Conservation (phyloP, 2,329 filamentous ascomycete genomes). For the Chalaropsis thielavioides region DNA sequence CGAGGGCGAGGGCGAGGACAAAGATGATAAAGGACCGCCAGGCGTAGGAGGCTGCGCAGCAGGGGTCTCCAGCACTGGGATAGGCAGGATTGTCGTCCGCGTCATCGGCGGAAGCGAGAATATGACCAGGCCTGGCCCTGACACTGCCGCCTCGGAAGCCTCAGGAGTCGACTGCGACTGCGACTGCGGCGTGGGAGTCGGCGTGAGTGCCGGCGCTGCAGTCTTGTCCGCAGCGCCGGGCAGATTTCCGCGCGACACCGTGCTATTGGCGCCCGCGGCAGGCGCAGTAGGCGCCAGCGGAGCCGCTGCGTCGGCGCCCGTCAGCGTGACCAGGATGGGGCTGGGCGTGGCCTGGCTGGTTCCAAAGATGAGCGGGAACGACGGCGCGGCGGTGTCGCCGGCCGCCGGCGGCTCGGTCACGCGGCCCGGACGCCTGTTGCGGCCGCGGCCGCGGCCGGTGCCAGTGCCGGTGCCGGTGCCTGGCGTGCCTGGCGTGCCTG, state of each 20-base stretch:
- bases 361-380: not conserved
- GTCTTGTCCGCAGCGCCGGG: not conserved
- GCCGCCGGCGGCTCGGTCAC: conserved; percentile 9
- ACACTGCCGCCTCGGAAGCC: not conserved
- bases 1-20: not conserved
- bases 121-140: not conserved
- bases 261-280: not conserved
- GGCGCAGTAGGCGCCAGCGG: not conserved
- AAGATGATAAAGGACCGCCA: not conserved
- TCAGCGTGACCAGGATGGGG: conserved; percentile 12
- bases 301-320: not conserved
- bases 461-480: not conserved
- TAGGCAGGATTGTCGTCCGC: not conserved
- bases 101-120: not conserved
- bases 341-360: conserved; percentile 12
- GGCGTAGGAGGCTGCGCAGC: not conserved
- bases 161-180: not conserved
- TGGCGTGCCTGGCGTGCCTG: not conserved
- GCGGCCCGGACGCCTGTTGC: conserved; percentile 1
- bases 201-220: not conserved
- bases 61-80: not conserved
- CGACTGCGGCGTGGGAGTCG: not conserved
- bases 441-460: not conserved
- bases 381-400: not conserved
- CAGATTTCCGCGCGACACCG: not conserved